Conservation (phyloP, 2,329 filamentous ascomycete genomes). For the Dactylonectria estremocensis region DNA sequence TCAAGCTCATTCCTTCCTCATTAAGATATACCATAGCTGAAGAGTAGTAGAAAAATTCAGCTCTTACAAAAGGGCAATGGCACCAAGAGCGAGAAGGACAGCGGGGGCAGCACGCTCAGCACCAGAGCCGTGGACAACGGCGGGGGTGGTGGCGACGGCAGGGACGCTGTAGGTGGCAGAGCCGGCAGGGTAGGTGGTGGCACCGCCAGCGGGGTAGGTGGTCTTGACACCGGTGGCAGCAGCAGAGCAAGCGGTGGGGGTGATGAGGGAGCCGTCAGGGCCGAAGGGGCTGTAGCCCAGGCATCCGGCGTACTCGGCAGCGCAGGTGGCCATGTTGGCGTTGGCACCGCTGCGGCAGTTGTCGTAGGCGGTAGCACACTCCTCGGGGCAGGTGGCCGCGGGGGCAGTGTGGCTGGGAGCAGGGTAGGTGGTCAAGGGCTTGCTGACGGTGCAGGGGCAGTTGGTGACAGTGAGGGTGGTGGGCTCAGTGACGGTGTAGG, state of each 20-base stretch:
- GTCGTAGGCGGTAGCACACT: conserved; percentile 35
- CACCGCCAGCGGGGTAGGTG: background rate
- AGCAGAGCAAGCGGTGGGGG: conserved; percentile 41
- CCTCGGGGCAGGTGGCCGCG: conserved; percentile 37
- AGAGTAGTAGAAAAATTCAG: background rate
- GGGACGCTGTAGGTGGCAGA: background rate
- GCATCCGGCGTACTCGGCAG: conserved; percentile 43
- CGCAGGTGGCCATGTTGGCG: conserved; percentile 45
- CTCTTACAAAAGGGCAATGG: conserved; percentile 44
- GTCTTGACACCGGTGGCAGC: background rate
- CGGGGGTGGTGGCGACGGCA: background rate
- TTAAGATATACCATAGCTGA: no score
- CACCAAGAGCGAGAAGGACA: conserved; percentile 45
- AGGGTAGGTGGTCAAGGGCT: background rate
- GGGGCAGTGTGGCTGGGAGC: conserved; percentile 1
- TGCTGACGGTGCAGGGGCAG: conserved; percentile 9
- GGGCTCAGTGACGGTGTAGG: conserved; percentile 30
- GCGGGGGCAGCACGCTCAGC: conserved; percentile 42
- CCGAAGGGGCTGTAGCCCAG: conserved; percentile 47
- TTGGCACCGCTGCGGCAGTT: conserved; percentile 36
- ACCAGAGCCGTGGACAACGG: conserved; percentile 21
- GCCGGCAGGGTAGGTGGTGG: conserved; percentile 1
- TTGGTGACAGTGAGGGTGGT: conserved; percentile 5
- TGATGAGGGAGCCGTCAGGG: conserved; percentile 23
- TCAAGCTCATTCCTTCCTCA: no score